phyloP scores from a whole-genome alignment of 1,284 basidiomycete species.

The Gomphus sp. region DNA sequence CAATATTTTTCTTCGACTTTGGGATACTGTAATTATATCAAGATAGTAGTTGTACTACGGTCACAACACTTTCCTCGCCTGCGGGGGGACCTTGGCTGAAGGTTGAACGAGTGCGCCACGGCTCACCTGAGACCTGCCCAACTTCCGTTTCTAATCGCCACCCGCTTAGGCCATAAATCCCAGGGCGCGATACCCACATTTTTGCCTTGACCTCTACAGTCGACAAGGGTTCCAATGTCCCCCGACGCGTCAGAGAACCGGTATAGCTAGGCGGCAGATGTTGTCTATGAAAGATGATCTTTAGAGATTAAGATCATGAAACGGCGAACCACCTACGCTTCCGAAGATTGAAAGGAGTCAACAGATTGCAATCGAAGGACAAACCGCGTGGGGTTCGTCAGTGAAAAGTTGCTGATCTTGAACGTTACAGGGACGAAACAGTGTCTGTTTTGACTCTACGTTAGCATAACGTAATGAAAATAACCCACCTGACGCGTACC shows the following conservation, averaged over 20 bases:
- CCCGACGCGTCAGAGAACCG: constrained; percentile 53
- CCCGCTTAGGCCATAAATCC: constrained; percentile 50
- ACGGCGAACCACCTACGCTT: constrained; percentile 27
- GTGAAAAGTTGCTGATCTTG: constrained; percentile 60
- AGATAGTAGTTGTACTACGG: constrained; percentile 26
- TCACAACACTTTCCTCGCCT: constrained; percentile 32
- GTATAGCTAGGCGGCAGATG: constrained; percentile 42
- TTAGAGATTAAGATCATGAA: neutral
- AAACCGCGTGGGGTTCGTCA: constrained; percentile 45
- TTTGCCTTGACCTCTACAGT: constrained; percentile 33
- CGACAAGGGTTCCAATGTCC: constrained; percentile 41
- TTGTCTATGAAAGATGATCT: constrained; percentile 21
- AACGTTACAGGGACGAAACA: constrained; percentile 48
- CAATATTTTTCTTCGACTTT: neutral
- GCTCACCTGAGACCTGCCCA: constrained; percentile 23
- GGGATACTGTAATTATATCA: constrained; percentile 7
- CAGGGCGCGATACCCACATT: constrained; percentile 52
- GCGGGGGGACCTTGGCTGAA: constrained; percentile 42
- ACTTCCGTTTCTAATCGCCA: constrained; percentile 64
- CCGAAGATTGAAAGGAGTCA: constrained; percentile 15
- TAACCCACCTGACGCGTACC: constrained; percentile 36
- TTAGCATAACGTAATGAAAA: neutral
- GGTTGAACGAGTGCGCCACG: constrained; percentile 30
- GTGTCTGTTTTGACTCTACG: constrained; percentile 32
- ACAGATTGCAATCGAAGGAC: constrained; percentile 28